These are phyloP conservation scores for Paraglomus occultum DNA, from an alignment of 192 early-diverging fungal species.

Conservation along the genomic window DNA sequence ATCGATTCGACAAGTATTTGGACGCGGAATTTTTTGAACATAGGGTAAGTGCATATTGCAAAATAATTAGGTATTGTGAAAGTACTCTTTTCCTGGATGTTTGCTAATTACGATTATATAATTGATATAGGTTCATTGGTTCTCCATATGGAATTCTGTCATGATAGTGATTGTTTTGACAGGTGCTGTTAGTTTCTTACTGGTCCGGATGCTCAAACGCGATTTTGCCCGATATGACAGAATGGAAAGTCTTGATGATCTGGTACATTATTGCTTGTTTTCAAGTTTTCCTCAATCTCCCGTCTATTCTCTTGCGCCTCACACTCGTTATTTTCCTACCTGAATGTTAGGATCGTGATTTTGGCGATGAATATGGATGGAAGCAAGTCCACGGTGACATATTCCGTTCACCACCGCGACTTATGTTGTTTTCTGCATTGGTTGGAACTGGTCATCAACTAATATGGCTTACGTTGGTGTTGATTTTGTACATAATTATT, in stretches of 20 bases:
- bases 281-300: not conserved
- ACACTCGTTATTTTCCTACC: not conserved
- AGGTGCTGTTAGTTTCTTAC: conserved; percentile 73
- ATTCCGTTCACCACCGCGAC: conserved; percentile 66
- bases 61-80: not conserved
- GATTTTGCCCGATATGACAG: conserved; percentile 79
- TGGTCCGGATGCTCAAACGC: conserved; percentile 66
- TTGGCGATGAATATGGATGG: conserved; percentile 87
- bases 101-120: not conserved
- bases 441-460: conserved; percentile 70
- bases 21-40: conserved; percentile 79
- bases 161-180: conserved; percentile 78
- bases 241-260: conserved; percentile 62
- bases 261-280: conserved; percentile 44
- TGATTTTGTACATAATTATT: conserved; percentile 57
- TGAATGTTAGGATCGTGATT: conserved; percentile 54
- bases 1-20: conserved; percentile 63
- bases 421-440: conserved; percentile 64
- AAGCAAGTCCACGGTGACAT: conserved; percentile 88
- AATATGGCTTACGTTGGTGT: conserved; percentile 45
- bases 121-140: conserved; percentile 69
- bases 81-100: not conserved
- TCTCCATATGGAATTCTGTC: conserved; percentile 79
- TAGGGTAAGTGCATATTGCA: conserved; percentile 48
- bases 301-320: not conserved